Evolutionary conservation across 768 basidiomycete species (phyloP), one percentile per base, ranked within the genome.

Genomic region (Naganishia vishniacii): DNA sequence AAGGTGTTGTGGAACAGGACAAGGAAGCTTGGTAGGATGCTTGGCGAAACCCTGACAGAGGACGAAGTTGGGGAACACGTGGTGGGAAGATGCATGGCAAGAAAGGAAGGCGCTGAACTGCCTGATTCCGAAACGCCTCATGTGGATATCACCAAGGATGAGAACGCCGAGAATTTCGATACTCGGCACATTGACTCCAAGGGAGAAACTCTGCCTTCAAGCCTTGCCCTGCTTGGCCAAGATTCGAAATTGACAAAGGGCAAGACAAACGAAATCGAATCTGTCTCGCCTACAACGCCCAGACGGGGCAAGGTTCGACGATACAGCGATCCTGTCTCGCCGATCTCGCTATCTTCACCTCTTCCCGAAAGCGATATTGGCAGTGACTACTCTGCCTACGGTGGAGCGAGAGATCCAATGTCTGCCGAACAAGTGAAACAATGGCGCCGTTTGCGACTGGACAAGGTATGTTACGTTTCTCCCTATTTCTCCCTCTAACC

Each of bases 1-100:
- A 60, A 47, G 42, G 28, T 60, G 4, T 18, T 60, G 28, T 29
- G 23, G 59, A 60, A 60, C 23, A 45, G 59, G 16, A 60, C 59
- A 3, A 60, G 59, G 31, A 60, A 60, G 40, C 28, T 60, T 0
- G 59, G 42, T 4, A 29, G 44, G 18, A 32, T 60, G 23, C 32
- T 60, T 4, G 59, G 59, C 3, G 59, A 60, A 25, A 60, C 59
- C 4, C 46, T 60, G 42, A 47, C 32, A 15, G 59, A 46, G 42
- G 7, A 28, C 3, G 42, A 45, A 11, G 16, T 60, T 11, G 59
- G 42, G 1, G 32, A 25, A 20, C 42, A 34, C 25, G 59, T 60
- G 26, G 59, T 60, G 15, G 26, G 40, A 6, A 49, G 12, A 25
- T 7, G 16, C 11, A 49, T 9, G 26, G 48, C 34, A 37, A n/a